Evolutionary conservation across 2,329 filamentous ascomycete species (phyloP), one percentile per base, ranked within the genome.

Genomic region (Phoma sp.): DNA sequence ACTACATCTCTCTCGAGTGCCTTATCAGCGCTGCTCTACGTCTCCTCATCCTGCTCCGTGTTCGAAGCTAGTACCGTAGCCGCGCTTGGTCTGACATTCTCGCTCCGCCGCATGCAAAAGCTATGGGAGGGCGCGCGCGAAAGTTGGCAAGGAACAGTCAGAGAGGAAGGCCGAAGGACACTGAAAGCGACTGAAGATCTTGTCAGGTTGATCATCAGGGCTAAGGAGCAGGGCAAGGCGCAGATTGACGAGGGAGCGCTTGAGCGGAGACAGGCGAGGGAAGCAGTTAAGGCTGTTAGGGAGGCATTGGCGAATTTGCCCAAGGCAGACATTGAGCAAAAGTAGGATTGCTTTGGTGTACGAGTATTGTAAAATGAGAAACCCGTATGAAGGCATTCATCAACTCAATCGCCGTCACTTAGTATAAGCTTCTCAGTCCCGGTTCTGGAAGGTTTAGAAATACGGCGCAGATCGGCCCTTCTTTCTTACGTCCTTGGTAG

Each of bases 1-100:
- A 91, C 91, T 0, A 89, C 90, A 0, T 85, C 86, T 4, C 76
- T 73, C 55, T 78, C 67, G 45, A 79, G 81, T 10, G 83, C 82
- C 0, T 76, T 87, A 2, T 83, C 81, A 0, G 80, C 76, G 0
- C 78, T 87, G 49, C 77, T 85, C 3, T 86, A 84, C 67, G 60
- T 84, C 15, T 84, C 83, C 14, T 78, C 80, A 0, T 75, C 80
- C 0, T 77, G 81, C 7, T 80, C 80, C 3, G 48, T 73, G 9
- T 86, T 85, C 53, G 84, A 87, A 68, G 82, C 83, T 4, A 81
- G 83, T 30, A 84, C 83, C 3, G 75, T 87, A n/a, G 83, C 80
- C 0, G 83, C 83, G 0, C 71, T 87, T 2, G 85, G 85, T 1
- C 63, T 86, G 9, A 82, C 84, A 2, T 84, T 83, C 71, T 81